phyloP scores from a whole-genome alignment of 768 basidiomycete species.

The Daedalea quercina region DNA sequence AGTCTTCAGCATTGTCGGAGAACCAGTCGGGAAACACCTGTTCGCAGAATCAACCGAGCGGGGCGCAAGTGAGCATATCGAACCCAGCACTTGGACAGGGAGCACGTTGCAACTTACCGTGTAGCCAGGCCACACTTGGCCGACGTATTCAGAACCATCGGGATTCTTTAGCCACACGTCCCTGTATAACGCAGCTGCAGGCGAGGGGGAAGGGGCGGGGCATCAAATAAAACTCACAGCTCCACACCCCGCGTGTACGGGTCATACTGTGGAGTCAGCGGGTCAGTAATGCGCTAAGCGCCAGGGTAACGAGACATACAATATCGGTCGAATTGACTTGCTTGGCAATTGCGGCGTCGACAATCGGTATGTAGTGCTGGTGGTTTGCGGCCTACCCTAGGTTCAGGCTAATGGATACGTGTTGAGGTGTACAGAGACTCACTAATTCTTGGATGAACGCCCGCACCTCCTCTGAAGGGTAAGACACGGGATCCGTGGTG shows the following conservation, averaged over 20 bases:
- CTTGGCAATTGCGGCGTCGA: slow-evolving; percentile 56
- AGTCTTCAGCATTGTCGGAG: slow-evolving; percentile 39
- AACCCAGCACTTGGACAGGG: not conserved
- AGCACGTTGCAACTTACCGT: slow-evolving; percentile 33
- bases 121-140: slow-evolving; percentile 75
- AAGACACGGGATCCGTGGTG: slow-evolving; percentile 59
- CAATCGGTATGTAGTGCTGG: slow-evolving; percentile 62
- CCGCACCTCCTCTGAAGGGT: slow-evolving; percentile 46
- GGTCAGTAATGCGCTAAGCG: not conserved
- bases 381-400: slow-evolving; percentile 32
- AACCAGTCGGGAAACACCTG: slow-evolving; percentile 63
- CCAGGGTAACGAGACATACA: slow-evolving; percentile 31
- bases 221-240: slow-evolving; percentile 29
- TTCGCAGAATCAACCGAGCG: not conserved
- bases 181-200: slow-evolving; percentile 25
- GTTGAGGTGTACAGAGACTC: slow-evolving; percentile 16
- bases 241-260: slow-evolving; percentile 60
- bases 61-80: not conserved
- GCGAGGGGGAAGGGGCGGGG: not conserved
- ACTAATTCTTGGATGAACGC: slow-evolving; percentile 53
- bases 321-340: slow-evolving; percentile 54
- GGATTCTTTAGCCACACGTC: slow-evolving; percentile 71
- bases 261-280: slow-evolving; percentile 46
- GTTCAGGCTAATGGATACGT: not conserved
- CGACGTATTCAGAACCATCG: slow-evolving; percentile 64